Evolutionary conservation across 75 land plant genomes (phyloP), one percentile per base, ranked within the genome.

Genomic region (Picea sitchensis): DNA sequence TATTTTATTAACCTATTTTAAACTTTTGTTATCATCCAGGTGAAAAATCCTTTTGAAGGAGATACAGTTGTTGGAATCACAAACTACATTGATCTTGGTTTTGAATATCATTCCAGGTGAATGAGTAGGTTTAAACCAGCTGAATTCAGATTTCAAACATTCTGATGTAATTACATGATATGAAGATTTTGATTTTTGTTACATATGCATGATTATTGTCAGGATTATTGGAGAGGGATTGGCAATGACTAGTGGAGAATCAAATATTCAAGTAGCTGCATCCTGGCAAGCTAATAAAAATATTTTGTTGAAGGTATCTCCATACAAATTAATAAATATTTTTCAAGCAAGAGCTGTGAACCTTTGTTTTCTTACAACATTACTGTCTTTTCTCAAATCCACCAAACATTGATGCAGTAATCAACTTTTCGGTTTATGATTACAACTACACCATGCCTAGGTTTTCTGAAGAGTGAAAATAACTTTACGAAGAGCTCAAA

Each of bases 241-340:
- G 51, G 65, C 80, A 77, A 74, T 78, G 21, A 77, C 17, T 36
- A 61, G 65, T 44, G 68, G 83, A 61, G 85, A 73, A 12, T 87
- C 91, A 59, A 76, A 81, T 2, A 89, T 96, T 85, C 96, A 91
- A 83, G 67, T 96, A 68, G 98, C 91, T 80, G 96, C 91, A 62
- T 90, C 95, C 8, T 96, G 98, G 98, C 98, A 96, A 82, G 96
- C 98, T 51, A 96, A 94, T 73, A 96, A 96, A 77, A 96, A 96
- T 84, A 82, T 94, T 60, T 75, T 91, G 77, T 71, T 96, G 62
- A 96, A 96, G 98, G 98, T 95, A 74, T 34, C 30, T 38, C 56
- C 12, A 9, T 51, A 51, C 12, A 51, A 51, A 51, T 51, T 9
- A 51, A 51, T 51, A 51, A 51, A 51, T 51, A 51, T 51, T 51